Percentiles rank a stretch among this genome's conserved stretches.
These are phyloP conservation scores for Nyctanthes arbortristis DNA, from an alignment of 257 asterid species.

Conservation along the genomic window DNA sequence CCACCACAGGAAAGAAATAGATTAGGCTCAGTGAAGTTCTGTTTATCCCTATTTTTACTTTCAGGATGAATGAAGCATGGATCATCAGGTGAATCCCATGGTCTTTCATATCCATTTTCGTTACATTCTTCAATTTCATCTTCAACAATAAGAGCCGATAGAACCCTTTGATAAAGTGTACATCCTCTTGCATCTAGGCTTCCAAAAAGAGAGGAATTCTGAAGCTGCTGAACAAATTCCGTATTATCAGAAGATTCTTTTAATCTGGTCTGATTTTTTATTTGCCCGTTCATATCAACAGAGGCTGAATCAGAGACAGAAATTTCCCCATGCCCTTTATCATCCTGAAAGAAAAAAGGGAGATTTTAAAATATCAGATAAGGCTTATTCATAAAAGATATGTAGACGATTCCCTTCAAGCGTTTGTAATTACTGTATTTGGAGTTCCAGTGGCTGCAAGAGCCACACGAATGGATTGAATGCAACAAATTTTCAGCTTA, in stretches of 20 bases:
- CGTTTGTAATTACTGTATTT: neutral
- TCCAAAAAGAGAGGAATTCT: conserved; percentile 43
- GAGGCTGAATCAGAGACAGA: conserved; percentile 42
- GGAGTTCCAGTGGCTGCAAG: conserved; percentile 14
- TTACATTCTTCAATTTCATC: conserved; percentile 77
- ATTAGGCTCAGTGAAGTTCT: conserved; percentile 51
- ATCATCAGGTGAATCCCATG: conserved; percentile 47
- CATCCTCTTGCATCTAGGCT: conserved; percentile 44
- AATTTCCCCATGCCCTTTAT: conserved; percentile 40
- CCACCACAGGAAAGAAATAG: conserved; percentile 52
- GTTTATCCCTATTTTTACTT: conserved; percentile 42
- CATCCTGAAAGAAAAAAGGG: conserved; percentile 47
- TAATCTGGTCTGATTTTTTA: conserved; percentile 35
- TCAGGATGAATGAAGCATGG: conserved; percentile 41
- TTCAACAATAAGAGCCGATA: conserved; percentile 86
- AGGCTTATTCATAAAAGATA: conserved; percentile 10
- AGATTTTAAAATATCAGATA: conserved; percentile 21
- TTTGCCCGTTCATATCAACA: conserved; percentile 42
- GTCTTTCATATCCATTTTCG: conserved; percentile 61
- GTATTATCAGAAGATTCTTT: conserved; percentile 38
- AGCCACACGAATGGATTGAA: neutral
- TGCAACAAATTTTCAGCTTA: neutral
- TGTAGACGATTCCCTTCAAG: conserved; percentile 6
- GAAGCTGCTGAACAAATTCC: conserved; percentile 56
- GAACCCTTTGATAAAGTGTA: conserved; percentile 86